These are phyloP conservation scores for Fusarium sp. DNA, from an alignment of 2,329 filamentous ascomycete genomes.

Conservation along the genomic window DNA sequence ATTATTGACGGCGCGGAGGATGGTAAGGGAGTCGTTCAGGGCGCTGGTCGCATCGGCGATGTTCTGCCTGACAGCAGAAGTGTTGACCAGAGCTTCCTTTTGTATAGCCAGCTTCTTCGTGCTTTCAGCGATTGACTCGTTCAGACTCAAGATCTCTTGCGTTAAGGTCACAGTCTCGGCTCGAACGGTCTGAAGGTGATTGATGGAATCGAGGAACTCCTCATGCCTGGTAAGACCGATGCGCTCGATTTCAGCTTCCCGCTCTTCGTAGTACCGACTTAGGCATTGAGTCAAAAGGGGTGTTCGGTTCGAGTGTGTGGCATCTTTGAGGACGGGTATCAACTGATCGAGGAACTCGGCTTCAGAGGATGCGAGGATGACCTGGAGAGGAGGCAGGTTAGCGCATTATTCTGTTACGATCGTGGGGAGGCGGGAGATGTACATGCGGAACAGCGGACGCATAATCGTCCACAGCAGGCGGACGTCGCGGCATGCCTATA, in stretches of 20 bases:
- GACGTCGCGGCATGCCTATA: constrained; percentile 55
- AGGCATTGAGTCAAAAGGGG: constrained; percentile 77
- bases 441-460: constrained; percentile 58
- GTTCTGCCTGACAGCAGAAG: constrained; percentile 89
- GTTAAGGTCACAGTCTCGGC: constrained; percentile 91
- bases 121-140: constrained; percentile 93
- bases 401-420: constrained; percentile 1
- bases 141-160: constrained; percentile 88
- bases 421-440: constrained; percentile 25
- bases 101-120: constrained; percentile 94
- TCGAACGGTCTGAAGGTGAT: constrained; percentile 89
- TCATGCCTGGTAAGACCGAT: constrained; percentile 97
- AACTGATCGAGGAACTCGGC: constrained; percentile 95
- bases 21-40: constrained; percentile 89
- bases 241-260: constrained; percentile 90
- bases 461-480: constrained; percentile 58
- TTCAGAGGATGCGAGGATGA: constrained; percentile 91
- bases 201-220: constrained; percentile 93
- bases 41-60: constrained; percentile 92
- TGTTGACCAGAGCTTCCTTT: constrained; percentile 94
- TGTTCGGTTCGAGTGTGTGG: constrained; percentile 77
- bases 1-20: constrained; percentile 90
- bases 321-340: constrained; percentile 93
- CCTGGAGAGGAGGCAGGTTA: constrained; percentile 60
- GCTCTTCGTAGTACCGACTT: constrained; percentile 79